These are phyloP conservation scores for Candida chilensis DNA, from an alignment of 805 yeast species.

Conservation along the genomic window DNA sequence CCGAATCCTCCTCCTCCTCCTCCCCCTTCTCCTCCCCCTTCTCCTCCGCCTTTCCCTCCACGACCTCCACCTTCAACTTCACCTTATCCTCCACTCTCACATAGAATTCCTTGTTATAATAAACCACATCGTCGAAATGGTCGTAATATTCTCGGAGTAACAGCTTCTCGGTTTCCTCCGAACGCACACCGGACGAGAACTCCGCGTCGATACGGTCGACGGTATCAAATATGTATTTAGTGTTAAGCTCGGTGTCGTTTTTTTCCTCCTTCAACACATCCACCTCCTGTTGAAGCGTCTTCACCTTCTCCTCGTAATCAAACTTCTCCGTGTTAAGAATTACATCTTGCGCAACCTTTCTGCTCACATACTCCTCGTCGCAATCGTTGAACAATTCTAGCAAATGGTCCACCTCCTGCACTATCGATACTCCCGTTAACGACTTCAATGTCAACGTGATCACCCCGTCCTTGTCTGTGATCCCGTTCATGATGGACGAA, in stretches of 20 bases:
- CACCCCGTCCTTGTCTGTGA: neutral
- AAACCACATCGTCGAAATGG: neutral
- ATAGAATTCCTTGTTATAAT: neutral
- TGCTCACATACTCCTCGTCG: neutral
- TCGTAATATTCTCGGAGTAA: too few species aligned
- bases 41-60: neutral
- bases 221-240: neutral
- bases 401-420: constrained; percentile 1
- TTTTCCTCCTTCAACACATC: neutral
- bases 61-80: constrained; percentile 1
- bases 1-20: neutral
- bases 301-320: neutral
- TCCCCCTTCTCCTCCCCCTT: neutral
- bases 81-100: neutral
- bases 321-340: neutral
- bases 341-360: neutral
- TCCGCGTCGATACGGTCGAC: neutral
- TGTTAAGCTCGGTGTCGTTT: neutral
- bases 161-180: too few species aligned
- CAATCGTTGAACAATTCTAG: neutral
- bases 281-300: neutral
- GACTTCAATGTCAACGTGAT: neutral
- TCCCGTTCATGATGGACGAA: constrained; percentile 1
- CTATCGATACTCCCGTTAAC: neutral
- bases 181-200: neutral